Evolutionary conservation across 768 basidiomycete genomes (phyloP).

Genomic region (Coprinellus micaceus): DNA sequence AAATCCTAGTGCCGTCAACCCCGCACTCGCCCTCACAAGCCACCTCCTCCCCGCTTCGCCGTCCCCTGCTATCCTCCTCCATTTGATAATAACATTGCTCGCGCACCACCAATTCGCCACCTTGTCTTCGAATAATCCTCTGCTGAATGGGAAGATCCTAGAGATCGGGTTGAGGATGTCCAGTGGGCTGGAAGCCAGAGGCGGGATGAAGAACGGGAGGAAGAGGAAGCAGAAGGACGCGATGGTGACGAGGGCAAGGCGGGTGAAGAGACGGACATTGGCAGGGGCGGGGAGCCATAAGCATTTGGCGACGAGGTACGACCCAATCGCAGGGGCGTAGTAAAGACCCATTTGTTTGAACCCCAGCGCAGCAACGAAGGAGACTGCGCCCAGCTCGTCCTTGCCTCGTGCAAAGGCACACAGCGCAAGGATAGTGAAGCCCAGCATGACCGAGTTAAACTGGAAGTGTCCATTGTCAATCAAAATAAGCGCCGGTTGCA

Average conservation of each 20-base stretch:
- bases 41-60: constrained; percentile 44
- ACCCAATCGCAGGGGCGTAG: constrained; percentile 89
- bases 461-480: constrained; percentile 95
- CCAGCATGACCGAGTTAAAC: constrained; percentile 94
- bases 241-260: constrained; percentile 59
- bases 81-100: constrained; percentile 84
- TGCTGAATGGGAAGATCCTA: constrained; percentile 88
- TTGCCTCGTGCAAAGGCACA: constrained; percentile 64
- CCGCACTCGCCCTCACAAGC: constrained; percentile 64
- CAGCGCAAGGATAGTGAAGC: constrained; percentile 65
- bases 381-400: constrained; percentile 73
- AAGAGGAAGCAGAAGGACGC: constrained; percentile 68
- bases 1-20: constrained; percentile 69
- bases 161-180: constrained; percentile 60
- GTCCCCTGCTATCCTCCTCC: constrained; percentile 32
- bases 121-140: constrained; percentile 92
- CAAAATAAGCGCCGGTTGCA: constrained; percentile 80
- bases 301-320: constrained; percentile 88
- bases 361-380: constrained; percentile 79
- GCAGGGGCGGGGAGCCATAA: constrained; percentile 61
- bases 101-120: constrained; percentile 99
- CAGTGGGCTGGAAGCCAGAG: constrained; percentile 45
- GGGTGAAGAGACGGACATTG: constrained; percentile 55
- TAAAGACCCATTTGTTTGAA: constrained; percentile 98
- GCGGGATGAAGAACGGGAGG: constrained; percentile 68